These are phyloP conservation scores for Penicillium fuscoglaucum DNA, from an alignment of 2,329 filamentous ascomycete genomes.

Conservation along the genomic window DNA sequence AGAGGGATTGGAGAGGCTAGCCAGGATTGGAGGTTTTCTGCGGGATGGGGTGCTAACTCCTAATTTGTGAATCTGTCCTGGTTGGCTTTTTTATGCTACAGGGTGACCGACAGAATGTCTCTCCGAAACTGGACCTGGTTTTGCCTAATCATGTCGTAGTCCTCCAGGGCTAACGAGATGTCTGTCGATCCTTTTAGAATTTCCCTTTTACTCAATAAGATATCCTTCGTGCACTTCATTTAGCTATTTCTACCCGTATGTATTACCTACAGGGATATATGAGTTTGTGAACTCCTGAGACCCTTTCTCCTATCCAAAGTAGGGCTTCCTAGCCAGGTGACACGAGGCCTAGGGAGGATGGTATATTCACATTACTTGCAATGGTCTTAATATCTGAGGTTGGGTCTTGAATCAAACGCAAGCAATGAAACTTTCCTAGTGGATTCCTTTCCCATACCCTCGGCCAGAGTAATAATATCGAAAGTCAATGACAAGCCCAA, in stretches of 20 bases:
- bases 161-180: background rate
- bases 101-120: background rate
- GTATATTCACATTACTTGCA: too few relatives aligned
- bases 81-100: background rate
- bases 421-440: too few relatives aligned
- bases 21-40: slow-evolving; percentile 25
- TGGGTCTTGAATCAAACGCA: too few relatives aligned
- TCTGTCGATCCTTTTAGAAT: too few relatives aligned
- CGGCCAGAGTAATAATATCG: too few relatives aligned
- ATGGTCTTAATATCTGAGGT: too few relatives aligned
- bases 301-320: background rate
- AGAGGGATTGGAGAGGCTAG: slow-evolving; percentile 27
- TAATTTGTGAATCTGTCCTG: background rate
- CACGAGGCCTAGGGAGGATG: too few relatives aligned
- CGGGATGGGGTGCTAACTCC: slow-evolving; percentile 29
- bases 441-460: too few relatives aligned
- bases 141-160: background rate
- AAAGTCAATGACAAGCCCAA: too few relatives aligned
- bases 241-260: background rate
- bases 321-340: background rate
- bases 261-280: background rate
- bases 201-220: background rate
- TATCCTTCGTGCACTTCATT: background rate
- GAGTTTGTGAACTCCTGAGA: background rate
- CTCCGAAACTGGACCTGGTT: background rate